Evolutionary conservation across 352 stramenopile species (phyloP), one percentile per base, ranked within the genome.

Genomic region (Pythium grandisporangium): DNA sequence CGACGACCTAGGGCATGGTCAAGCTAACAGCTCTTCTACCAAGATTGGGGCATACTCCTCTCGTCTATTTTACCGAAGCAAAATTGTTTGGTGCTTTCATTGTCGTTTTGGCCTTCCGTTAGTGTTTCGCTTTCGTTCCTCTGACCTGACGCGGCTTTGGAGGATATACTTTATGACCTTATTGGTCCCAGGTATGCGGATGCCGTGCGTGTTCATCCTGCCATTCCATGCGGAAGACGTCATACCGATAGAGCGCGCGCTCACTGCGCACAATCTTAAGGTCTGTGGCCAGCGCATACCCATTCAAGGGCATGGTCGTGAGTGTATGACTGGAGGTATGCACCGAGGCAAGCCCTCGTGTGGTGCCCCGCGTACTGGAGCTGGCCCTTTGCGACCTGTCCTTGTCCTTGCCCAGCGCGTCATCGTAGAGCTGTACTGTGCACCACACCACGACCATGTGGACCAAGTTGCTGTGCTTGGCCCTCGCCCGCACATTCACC

Each of bases 401-500:
- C 32, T 50, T 54, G 11, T 37, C 10, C 8, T 11, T 44, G 6
- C 44, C 30, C 32, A 55, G 20, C 11, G 23, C 45, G 10, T 70
- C 58, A 25, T 84, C 77, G 46, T 90, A 87, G 16, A 89, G 53
- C 53, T 90, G 72, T 21, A 84, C 62, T 3, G 77, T 93, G 48
- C 71, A 76, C 74, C 74, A 89, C 19, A 87, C 50, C 6, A 92
- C 76, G 4, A 73, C 60, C 42, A 93, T 75, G 22, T 51, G 67
- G 33, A 88, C 41, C 5, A 90, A 48, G 13, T 61, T 69, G 17
- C 68, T 62, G 35, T 79, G 48, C 19, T 70, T 72, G 34, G 69
- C 58, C 24, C 83, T 64, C 11, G 23, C 14, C 1, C 40, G 45
- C 6, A 60, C 45, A 19, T 26, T 36, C 13, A 61, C 27, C 10